Evolutionary conservation across 306 rosid species (phyloP).

Genomic region (Casuarina cunninghamiana): DNA sequence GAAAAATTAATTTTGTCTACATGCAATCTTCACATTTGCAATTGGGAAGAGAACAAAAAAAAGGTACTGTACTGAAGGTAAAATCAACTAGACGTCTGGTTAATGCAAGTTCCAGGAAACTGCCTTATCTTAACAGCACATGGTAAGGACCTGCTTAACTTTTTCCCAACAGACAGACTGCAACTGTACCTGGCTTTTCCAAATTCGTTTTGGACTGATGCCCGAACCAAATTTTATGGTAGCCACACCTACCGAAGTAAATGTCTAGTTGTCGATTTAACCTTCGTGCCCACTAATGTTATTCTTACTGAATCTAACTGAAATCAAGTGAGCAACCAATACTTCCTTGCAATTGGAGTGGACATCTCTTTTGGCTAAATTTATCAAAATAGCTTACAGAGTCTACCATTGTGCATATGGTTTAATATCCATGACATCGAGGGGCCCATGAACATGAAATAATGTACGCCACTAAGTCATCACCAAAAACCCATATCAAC

Average conservation of each 20-base stretch:
- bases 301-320: background rate
- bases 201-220: slow-evolving; percentile 10
- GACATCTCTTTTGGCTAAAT: background rate
- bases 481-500: background rate
- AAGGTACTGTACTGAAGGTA: background rate
- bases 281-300: background rate
- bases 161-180: slow-evolving; percentile 10
- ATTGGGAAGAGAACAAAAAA: background rate
- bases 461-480: background rate
- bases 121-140: slow-evolving; percentile 18
- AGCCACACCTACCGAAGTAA: background rate
- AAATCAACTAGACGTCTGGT: background rate
- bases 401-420: background rate
- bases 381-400: background rate
- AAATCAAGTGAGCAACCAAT: background rate
- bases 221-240: slow-evolving; percentile 6
- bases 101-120: slow-evolving; percentile 20
- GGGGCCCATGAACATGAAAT: background rate
- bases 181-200: background rate
- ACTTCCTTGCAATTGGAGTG: slow-evolving; percentile 5
- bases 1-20: background rate
- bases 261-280: background rate
- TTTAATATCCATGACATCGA: background rate
- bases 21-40: slow-evolving; percentile 4
- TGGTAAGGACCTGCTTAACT: slow-evolving; percentile 9